Evolutionary conservation across 495 filamentous ascomycete species (phyloP).

Genomic region (Penicillium dipodomyicola): DNA sequence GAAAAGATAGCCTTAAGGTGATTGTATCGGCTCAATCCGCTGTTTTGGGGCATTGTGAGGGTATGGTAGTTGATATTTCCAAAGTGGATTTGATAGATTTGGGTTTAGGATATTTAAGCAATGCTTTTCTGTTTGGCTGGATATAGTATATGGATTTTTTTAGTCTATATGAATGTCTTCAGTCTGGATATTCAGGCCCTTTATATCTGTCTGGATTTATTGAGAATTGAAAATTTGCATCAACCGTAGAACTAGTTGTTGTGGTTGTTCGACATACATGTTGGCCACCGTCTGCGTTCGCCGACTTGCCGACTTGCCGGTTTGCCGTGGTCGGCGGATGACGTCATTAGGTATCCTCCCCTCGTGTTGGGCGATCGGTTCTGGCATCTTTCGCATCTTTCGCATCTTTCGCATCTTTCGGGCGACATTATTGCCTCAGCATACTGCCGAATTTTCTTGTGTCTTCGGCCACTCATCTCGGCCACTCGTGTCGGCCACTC

Average conservation of each 20-base stretch:
- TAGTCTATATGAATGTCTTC: not conserved
- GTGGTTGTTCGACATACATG: not conserved
- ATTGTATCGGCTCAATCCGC: not conserved
- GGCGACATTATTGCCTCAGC: not conserved
- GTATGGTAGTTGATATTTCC: not conserved
- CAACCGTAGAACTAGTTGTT: not conserved
- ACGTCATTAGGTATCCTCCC: not conserved
- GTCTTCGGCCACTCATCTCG: not conserved
- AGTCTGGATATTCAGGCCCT: not conserved
- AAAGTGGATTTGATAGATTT: not conserved
- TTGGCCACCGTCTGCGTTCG: not conserved
- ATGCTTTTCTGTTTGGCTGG: not conserved
- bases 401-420: not conserved
- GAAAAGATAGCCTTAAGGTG: constrained; percentile 9
- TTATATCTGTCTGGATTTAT: not conserved
- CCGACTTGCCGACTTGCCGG: not conserved
- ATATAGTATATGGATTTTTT: not conserved
- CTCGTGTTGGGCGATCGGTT: too few species aligned
- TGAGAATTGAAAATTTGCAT: not conserved
- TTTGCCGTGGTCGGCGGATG: constrained; percentile 7
- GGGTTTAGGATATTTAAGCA: not conserved
- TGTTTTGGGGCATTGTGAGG: constrained; percentile 3
- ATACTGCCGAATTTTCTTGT: not conserved
- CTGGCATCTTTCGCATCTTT: too few species aligned
- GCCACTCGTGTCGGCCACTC: not conserved